Conservation (phyloP, 352 stramenopile genomes). For the Phytopythium oedochilum region DNA sequence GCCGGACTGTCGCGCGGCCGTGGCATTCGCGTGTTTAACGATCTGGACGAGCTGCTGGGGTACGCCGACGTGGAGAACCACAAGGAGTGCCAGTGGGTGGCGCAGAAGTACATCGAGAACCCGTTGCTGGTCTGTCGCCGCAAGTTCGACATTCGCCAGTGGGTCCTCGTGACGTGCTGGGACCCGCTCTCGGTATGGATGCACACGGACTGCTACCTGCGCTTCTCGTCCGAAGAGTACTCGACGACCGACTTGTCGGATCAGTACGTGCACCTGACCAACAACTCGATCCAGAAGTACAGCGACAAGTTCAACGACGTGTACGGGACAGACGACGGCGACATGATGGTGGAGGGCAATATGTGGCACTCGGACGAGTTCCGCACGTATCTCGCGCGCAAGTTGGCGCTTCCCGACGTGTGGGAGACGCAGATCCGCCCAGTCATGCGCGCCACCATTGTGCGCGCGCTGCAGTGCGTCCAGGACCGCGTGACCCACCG, state of each 20-base stretch:
- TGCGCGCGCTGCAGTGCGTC: conserved; percentile 79
- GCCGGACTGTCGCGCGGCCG: conserved; percentile 79
- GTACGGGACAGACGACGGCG: conserved; percentile 61
- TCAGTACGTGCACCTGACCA: conserved; percentile 91
- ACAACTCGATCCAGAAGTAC: conserved; percentile 94
- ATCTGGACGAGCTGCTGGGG: conserved; percentile 72
- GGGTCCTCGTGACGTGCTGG: conserved; percentile 92
- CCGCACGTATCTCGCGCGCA: conserved; percentile 33
- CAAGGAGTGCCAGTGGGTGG: conserved; percentile 81
- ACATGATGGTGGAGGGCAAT: conserved; percentile 59
- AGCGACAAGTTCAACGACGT: conserved; percentile 86
- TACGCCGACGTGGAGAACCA: conserved; percentile 86
- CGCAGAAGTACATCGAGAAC: conserved; percentile 91
- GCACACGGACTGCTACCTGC: conserved; percentile 90
- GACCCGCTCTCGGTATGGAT: conserved; percentile 93
- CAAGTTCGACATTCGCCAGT: conserved; percentile 93
- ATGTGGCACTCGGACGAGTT: conserved; percentile 83
- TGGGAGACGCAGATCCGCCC: conserved; percentile 56
- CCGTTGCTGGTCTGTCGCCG: conserved; percentile 79
- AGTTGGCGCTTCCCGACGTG: conserved; percentile 23
- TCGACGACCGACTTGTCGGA: conserved; percentile 78
- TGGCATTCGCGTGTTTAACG: conserved; percentile 87
- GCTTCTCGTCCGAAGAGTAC: conserved; percentile 87
- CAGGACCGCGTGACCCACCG: conserved; percentile 87
- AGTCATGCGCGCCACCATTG: conserved; percentile 86